Base-by-base conservation (phyloP, 2,329 filamentous ascomycete genomes). In the Fusarium nodosum region DNA sequence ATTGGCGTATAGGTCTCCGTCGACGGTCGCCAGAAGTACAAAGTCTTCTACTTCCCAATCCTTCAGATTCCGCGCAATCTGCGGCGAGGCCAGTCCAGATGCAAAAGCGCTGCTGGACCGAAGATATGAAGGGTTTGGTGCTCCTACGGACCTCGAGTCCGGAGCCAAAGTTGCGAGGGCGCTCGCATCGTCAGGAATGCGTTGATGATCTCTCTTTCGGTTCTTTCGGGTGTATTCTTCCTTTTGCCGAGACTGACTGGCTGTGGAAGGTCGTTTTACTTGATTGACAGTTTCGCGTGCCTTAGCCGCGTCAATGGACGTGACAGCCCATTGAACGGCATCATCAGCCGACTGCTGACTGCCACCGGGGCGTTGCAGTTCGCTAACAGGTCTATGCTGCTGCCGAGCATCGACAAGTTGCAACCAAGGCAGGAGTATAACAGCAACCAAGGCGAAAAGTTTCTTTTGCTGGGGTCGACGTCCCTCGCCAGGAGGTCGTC, bases 11-110 rank as follows among this genome's bases (percentile, higher is more conserved):
- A 98, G 89, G 79, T 93, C 93, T 86, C 96, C 96, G 86, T 98
- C 94, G 89, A 98, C 93, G 88, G 96, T 98, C 93, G 96, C 95
- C 92, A 99, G 87, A 86, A 99, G 93, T 84, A 98, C 93, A 88
- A 97, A 97, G 86, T 98, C 94, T 93, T 98, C 95, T 84, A 97
- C 94, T 92, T 97, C 93, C 95, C 95, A 98, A 85, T 97, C 95
- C 88, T 94, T 91, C 88, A 98, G 87, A 87, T 91, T 97, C 90
- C 95, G 94, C 94, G 94, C 95, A 91, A 87, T 86, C 80, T 93
- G 91, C 91, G 91, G 92, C 92, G 92, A 90, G 85, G 91, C 88
- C 81, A 92, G 85, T 76, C 89, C 90, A 80, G 86, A 85, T 80
- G 86, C 79, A 71, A 80, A 81, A 78, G 86, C 87, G 82, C 87